These are phyloP conservation scores for Hapsidospora chrysogenum DNA, from an alignment of 495 filamentous ascomycete genomes.

Conservation along the genomic window DNA sequence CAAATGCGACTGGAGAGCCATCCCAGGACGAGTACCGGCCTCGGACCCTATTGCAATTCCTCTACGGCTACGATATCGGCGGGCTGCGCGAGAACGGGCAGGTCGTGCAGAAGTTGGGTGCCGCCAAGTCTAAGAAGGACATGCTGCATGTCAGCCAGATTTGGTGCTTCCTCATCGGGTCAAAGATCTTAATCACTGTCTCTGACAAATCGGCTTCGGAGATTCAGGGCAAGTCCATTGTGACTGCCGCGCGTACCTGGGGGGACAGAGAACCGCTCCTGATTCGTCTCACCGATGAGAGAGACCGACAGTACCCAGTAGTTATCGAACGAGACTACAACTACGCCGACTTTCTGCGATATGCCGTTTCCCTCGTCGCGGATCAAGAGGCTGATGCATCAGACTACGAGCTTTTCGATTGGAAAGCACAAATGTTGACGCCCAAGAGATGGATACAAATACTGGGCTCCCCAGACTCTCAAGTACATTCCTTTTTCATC, in stretches of 20 bases:
- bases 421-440: too few species aligned
- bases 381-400: neutral
- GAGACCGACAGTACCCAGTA: neutral
- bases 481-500: too few species aligned
- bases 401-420: too few species aligned
- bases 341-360: neutral
- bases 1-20: neutral
- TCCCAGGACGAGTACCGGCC: neutral
- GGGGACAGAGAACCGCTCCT: neutral
- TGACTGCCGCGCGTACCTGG: neutral
- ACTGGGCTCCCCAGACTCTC: too few species aligned
- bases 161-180: conserved; percentile 1
- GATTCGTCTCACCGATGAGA: neutral
- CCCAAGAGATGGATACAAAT: too few species aligned
- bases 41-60: neutral
- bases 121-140: neutral
- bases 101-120: neutral
- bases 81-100: neutral
- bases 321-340: neutral
- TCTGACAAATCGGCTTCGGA: neutral
- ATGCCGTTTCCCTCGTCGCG: neutral
- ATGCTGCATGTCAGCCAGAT: neutral
- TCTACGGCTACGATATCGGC: conserved; percentile 1
- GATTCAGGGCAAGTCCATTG: neutral
- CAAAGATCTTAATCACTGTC: neutral